phyloP scores from a whole-genome alignment of 192 early-diverging fungal species.

The Phlyctochytrium arcticum region DNA sequence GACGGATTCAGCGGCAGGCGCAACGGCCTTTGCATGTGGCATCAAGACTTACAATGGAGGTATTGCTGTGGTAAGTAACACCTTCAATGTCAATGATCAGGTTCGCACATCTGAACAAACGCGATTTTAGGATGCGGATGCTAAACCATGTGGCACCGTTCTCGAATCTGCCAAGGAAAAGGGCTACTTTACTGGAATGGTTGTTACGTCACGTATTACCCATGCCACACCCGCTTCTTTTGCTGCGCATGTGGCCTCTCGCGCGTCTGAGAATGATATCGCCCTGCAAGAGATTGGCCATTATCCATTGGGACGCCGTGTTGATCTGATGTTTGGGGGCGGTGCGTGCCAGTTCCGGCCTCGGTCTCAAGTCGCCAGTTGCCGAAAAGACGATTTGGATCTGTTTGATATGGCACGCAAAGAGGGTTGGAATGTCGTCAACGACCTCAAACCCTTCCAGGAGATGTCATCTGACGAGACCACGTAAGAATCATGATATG shows the following conservation, averaged over 20 bases:
- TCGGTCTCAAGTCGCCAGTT: conserved; percentile 57
- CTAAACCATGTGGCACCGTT: conserved; percentile 74
- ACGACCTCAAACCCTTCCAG: conserved; percentile 62
- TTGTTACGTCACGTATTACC: conserved; percentile 91
- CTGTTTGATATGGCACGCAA: conserved; percentile 50
- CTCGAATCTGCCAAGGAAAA: conserved; percentile 86
- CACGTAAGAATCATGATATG: conserved; percentile 12
- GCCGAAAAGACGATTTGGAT: conserved; percentile 73
- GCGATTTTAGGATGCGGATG: conserved; percentile 49
- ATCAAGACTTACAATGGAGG: conserved; percentile 93
- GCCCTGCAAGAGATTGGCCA: conserved; percentile 89
- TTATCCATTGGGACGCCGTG: conserved; percentile 72
- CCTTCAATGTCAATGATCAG: not conserved
- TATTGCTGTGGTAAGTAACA: conserved; percentile 64
- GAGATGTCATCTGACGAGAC: conserved; percentile 26
- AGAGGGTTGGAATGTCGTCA: conserved; percentile 62
- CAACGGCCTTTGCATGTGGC: conserved; percentile 90
- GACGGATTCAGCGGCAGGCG: conserved; percentile 96
- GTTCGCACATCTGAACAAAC: conserved; percentile 8
- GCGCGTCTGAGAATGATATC: conserved; percentile 59
- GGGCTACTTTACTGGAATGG: conserved; percentile 83
- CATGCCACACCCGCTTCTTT: conserved; percentile 69
- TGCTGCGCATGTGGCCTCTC: conserved; percentile 66
- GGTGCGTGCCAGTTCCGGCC: conserved; percentile 88
- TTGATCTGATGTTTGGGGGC: conserved; percentile 90